Conservation (phyloP, 352 stramenopile genomes). For the Peronospora farinosa region DNA sequence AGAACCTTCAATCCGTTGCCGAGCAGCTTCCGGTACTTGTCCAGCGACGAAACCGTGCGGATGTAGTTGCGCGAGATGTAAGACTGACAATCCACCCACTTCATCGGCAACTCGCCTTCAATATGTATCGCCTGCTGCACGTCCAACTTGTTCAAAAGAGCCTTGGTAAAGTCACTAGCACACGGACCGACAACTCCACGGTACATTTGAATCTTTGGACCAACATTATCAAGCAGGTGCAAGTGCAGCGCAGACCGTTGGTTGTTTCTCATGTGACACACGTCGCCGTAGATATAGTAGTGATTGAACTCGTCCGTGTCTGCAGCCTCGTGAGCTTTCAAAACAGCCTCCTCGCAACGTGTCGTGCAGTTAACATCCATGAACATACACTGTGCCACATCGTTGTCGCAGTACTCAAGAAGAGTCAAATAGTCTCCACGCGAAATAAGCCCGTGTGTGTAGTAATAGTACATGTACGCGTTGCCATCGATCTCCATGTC, state of each 20-base stretch:
- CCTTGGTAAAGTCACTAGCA: constrained; percentile 43
- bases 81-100: constrained; percentile 53
- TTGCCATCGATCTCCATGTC: constrained; percentile 61
- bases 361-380: constrained; percentile 41
- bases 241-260: constrained; percentile 39
- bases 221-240: constrained; percentile 25
- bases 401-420: constrained; percentile 41
- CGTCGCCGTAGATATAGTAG: constrained; percentile 71
- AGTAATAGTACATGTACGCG: constrained; percentile 73
- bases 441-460: constrained; percentile 71
- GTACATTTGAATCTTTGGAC: constrained; percentile 30
- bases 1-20: constrained; percentile 39
- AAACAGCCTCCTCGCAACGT: constrained; percentile 39
- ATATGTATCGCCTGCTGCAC: constrained; percentile 56
- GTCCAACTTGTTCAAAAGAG: constrained; percentile 44
- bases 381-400: constrained; percentile 60
- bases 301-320: constrained; percentile 47
- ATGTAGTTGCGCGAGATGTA: constrained; percentile 42
- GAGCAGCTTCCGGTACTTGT: constrained; percentile 59
- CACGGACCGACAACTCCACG: constrained; percentile 52
- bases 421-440: constrained; percentile 49
- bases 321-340: constrained; percentile 34
- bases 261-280: constrained; percentile 51
- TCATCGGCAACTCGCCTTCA: constrained; percentile 31
- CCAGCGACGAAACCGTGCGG: constrained; percentile 44